phyloP scores from a whole-genome alignment of 805 yeast species.

The Myxozyma mucilagina region DNA sequence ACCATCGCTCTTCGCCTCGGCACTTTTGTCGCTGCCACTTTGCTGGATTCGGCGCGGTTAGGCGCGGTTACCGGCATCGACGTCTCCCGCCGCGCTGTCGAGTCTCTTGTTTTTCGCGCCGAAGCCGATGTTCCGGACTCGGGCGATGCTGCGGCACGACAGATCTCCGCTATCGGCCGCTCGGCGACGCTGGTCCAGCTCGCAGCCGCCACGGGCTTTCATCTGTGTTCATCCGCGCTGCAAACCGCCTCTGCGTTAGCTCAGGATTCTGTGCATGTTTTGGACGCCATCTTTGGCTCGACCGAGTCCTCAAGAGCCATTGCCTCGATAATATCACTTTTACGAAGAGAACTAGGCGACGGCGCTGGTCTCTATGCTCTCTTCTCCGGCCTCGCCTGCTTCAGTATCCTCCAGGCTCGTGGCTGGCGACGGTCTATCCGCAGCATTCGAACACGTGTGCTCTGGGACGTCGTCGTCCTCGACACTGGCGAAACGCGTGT shows the following conservation, averaged over 20 bases:
- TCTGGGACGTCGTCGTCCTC: slow-evolving; percentile 41
- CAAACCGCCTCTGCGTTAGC: slow-evolving; percentile 35
- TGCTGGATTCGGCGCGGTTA: slow-evolving; percentile 35
- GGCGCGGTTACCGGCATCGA: slow-evolving; percentile 36
- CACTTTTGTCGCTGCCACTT: slow-evolving; percentile 36
- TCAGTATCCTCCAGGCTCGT: slow-evolving; percentile 38
- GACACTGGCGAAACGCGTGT: slow-evolving; percentile 38
- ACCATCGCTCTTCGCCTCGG: slow-evolving; percentile 37
- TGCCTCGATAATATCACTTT: slow-evolving; percentile 34
- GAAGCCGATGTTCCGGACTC: slow-evolving; percentile 38
- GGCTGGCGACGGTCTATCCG: slow-evolving; percentile 33
- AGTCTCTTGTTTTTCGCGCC: slow-evolving; percentile 36
- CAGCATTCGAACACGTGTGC: slow-evolving; percentile 32
- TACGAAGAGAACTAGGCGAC: slow-evolving; percentile 38
- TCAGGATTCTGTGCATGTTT: slow-evolving; percentile 38
- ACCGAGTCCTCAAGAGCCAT: slow-evolving; percentile 40
- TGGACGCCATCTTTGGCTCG: slow-evolving; percentile 39
- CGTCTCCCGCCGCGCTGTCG: slow-evolving; percentile 36
- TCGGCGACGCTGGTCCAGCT: too few species aligned
- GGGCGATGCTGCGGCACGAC: not conserved
- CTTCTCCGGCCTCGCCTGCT: slow-evolving; percentile 37
- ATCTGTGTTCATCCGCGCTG: slow-evolving; percentile 13
- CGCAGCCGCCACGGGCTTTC: too few species aligned
- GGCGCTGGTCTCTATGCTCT: slow-evolving; percentile 37
- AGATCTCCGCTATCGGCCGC: slow-evolving; percentile 29